phyloP scores from a whole-genome alignment of 148 eudicot genomes.

The Limonium bicolor region DNA sequence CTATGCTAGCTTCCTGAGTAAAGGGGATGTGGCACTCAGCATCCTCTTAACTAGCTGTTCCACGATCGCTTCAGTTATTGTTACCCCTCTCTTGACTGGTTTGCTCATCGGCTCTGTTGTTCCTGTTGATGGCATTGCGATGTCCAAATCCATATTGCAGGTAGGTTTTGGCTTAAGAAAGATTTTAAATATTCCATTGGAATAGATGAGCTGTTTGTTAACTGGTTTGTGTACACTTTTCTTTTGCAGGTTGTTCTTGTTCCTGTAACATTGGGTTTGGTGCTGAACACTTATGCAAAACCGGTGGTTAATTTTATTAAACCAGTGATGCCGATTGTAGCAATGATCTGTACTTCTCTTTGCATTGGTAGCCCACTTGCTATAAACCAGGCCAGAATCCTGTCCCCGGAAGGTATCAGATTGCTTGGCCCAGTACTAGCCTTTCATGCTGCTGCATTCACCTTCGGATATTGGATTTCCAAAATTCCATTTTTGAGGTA shows the following conservation, averaged over 20 bases:
- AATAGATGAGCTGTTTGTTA: too few relatives aligned
- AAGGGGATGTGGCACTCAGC: slow-evolving; percentile 90
- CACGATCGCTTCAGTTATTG: slow-evolving; percentile 76
- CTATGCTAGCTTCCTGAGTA: slow-evolving; percentile 94
- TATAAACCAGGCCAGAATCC: slow-evolving; percentile 59
- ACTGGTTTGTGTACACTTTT: too few relatives aligned
- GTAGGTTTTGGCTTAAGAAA: too few relatives aligned
- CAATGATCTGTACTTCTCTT: slow-evolving; percentile 86
- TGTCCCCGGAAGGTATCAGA: slow-evolving; percentile 69
- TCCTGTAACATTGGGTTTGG: slow-evolving; percentile 66
- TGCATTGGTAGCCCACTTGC: slow-evolving; percentile 99
- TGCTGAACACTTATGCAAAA: slow-evolving; percentile 81
- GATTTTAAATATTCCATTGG: slow-evolving; percentile 1
- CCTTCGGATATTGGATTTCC: slow-evolving; percentile 83
- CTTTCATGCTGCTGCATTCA: slow-evolving; percentile 66
- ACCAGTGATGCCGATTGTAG: slow-evolving; percentile 91
- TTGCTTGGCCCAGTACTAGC: slow-evolving; percentile 65
- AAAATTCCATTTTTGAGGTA: slow-evolving; percentile 58
- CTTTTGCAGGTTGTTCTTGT: slow-evolving; percentile 75
- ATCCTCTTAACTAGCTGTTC: slow-evolving; percentile 83
- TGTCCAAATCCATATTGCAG: slow-evolving; percentile 97
- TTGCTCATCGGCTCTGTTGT: slow-evolving; percentile 93
- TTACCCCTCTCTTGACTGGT: slow-evolving; percentile 86
- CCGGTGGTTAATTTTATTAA: slow-evolving; percentile 63
- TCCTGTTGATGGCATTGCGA: slow-evolving; percentile 86